Percentiles rank a stretch among this genome's conserved stretches.
These are phyloP conservation scores for Lipomyces sp. DNA, from an alignment of 805 yeast species.

Conservation along the genomic window DNA sequence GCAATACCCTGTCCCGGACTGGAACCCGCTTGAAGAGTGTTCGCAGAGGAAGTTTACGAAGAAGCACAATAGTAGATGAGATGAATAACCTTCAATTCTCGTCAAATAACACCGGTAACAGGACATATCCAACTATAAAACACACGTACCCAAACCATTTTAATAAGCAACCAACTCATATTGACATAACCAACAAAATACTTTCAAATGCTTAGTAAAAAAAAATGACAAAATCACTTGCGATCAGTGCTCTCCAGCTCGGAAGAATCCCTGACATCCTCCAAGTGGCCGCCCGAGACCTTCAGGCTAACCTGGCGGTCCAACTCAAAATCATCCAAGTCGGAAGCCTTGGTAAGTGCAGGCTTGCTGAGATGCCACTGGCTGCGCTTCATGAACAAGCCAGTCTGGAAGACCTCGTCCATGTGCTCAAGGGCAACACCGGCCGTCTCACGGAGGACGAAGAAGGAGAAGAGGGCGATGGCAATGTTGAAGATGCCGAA, in stretches of 20 bases:
- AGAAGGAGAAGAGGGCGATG: constrained; percentile 48
- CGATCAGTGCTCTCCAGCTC: no score
- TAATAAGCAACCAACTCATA: background rate
- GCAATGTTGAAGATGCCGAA: constrained; percentile 23
- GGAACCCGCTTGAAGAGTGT: no score
- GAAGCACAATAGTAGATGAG: no score
- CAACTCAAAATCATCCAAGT: background rate
- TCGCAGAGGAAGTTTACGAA: no score
- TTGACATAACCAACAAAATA: background rate
- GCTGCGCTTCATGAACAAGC: constrained; percentile 17
- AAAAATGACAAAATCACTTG: no score
- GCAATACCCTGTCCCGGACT: no score
- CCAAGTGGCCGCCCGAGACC: background rate
- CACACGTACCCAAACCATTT: background rate
- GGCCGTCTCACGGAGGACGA: constrained; percentile 62
- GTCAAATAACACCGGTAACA: no score
- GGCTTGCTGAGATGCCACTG: constrained; percentile 18
- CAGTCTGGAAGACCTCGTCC: constrained; percentile 56
- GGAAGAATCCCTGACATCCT: no score
- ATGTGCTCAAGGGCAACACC: constrained; percentile 71
- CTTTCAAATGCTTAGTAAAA: no score
- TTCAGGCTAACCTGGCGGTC: background rate
- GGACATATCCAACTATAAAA: no score
- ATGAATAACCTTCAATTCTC: no score
- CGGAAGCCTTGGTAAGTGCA: background rate